Base-by-base conservation (phyloP, 2,329 filamentous ascomycete genomes). In the Fonsecaea pugnacius region DNA sequence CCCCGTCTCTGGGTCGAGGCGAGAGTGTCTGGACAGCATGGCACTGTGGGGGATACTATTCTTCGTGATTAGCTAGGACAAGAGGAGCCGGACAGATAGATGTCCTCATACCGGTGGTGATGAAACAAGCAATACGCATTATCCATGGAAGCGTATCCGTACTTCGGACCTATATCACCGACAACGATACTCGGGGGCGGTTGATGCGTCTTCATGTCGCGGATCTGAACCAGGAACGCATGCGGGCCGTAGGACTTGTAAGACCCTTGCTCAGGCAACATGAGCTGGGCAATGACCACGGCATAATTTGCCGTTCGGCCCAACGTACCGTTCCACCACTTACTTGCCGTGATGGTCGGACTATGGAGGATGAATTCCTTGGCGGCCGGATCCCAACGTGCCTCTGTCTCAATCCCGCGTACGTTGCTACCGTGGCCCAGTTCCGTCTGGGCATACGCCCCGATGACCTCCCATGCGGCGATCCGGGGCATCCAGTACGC, bases 271-370 rank as follows among this genome's bases (percentile, higher is more conserved):
- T 74, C 71, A 30, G 81, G 80, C n/a, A 83, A 70, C 33, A 82
- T 72, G 0, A 84, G 72, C 66, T 83, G 82, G 48, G 82, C 82
- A 27, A 84, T 78, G 0, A 84, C 80, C 61, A 84, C 82, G 16
- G 82, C 78, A 74, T 84, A 80, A 59, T 82, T 83, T 8, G 81
- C 82, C 14, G 80, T 82, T 24, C 80, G 73, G 1, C 81, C 81
- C 73, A 84, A 76, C 1, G 77, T 78, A 1, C 81, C 82, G 71
- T 84, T 83, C 82, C 82, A 84, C 81, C 80, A 84, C 71, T 84
- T 83, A 68, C 78, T 82, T 1, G 82, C 78, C 1, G 82, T 83
- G 9, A 84, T 69, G 18, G 78, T 79, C 18, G 82, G 82, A 66
- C 80, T 83, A 70, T 83, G 80, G 8, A 84, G 73, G 30, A 80